Evolutionary conservation across 495 filamentous ascomycete genomes (phyloP).

Genomic region (Talaromyces ruber): DNA sequence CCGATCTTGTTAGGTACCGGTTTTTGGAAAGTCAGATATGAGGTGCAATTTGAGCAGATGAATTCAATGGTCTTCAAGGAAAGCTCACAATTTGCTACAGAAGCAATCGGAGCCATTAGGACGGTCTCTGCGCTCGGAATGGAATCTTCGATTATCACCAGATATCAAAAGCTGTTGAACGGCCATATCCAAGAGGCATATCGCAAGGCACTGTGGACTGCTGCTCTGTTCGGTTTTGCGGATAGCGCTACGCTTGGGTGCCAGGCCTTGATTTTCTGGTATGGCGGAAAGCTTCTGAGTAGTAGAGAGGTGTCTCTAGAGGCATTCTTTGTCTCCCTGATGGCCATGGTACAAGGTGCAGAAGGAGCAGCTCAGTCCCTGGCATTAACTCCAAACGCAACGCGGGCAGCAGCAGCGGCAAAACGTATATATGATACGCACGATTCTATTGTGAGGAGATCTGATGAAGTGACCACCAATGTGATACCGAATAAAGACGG

Average conservation of each 20-base stretch:
- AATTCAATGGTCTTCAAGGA: slow-evolving; percentile 41
- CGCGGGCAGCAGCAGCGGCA: not conserved
- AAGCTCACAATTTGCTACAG: slow-evolving; percentile 44
- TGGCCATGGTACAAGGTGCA: not conserved
- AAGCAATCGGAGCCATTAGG: slow-evolving; percentile 45
- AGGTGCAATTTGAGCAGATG: slow-evolving; percentile 37
- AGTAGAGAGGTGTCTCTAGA: slow-evolving; percentile 12
- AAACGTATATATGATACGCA: not conserved
- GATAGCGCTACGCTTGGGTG: slow-evolving; percentile 65
- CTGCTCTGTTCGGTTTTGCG: slow-evolving; percentile 23
- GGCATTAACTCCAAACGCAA: not conserved
- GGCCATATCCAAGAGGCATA: slow-evolving; percentile 38
- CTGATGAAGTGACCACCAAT: not conserved
- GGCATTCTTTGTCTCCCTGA: not conserved
- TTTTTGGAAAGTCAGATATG: slow-evolving; percentile 34
- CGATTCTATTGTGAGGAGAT: not conserved
- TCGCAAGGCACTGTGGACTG: not conserved
- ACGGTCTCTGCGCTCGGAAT: slow-evolving; percentile 48
- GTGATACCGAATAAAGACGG: not conserved
- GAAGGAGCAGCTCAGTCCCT: not conserved
- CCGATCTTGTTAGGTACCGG: slow-evolving; percentile 44
- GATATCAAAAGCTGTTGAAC: slow-evolving; percentile 37
- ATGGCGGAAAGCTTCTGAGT: slow-evolving; percentile 46
- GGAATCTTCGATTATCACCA: slow-evolving; percentile 34
- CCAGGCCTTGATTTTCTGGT: slow-evolving; percentile 71